Conservation (phyloP, 148 eudicot species). For the Rhododendron ovatum region DNA sequence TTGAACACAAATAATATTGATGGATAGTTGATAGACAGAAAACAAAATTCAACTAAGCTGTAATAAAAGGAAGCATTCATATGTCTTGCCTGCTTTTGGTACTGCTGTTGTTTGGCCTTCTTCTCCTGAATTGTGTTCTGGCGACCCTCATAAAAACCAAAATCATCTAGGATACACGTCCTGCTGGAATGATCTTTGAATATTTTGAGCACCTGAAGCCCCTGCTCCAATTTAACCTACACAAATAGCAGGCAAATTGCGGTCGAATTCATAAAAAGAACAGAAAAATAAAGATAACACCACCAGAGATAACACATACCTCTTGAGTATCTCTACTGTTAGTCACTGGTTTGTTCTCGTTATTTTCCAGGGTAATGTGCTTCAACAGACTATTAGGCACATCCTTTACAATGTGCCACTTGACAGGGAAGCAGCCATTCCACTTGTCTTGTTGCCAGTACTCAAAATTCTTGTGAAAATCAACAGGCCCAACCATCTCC, state of each 20-base stretch:
- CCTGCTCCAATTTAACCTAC: slow-evolving; percentile 73
- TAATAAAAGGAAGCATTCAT: neutral
- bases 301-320: slow-evolving; percentile 22
- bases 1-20: neutral
- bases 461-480: slow-evolving; percentile 67
- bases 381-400: slow-evolving; percentile 73
- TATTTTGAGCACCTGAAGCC: slow-evolving; percentile 56
- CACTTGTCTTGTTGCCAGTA: slow-evolving; percentile 94
- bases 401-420: slow-evolving; percentile 89
- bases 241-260: neutral
- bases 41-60: neutral
- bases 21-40: neutral
- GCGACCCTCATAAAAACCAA: slow-evolving; percentile 69
- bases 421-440: slow-evolving; percentile 70
- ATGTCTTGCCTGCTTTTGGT: slow-evolving; percentile 43
- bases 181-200: slow-evolving; percentile 56
- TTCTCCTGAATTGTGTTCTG: slow-evolving; percentile 67
- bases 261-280: neutral
- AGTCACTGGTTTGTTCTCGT: slow-evolving; percentile 80
- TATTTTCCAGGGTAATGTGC: slow-evolving; percentile 70
- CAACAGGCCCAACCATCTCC: slow-evolving; percentile 76
- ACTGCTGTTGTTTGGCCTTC: slow-evolving; percentile 66
- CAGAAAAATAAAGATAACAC: neutral
- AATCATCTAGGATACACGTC: slow-evolving; percentile 66
- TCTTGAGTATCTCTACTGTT: slow-evolving; percentile 91